These are phyloP conservation scores for Candida caryicola DNA, from an alignment of 805 yeast species.

Conservation along the genomic window DNA sequence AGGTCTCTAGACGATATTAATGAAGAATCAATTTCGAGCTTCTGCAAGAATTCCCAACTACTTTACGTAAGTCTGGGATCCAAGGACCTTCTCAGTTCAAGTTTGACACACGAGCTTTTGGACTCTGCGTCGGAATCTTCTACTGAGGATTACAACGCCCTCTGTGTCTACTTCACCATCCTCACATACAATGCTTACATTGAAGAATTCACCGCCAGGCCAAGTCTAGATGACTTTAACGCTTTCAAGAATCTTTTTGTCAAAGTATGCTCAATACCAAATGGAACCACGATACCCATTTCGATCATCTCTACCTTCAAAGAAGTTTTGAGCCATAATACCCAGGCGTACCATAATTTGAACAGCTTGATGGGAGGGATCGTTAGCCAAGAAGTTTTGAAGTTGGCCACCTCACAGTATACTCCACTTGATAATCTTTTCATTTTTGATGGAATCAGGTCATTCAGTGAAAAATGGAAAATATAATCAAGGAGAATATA, in stretches of 20 bases:
- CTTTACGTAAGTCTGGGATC: constrained; percentile 52
- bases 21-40: constrained; percentile 39
- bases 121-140: constrained; percentile 7
- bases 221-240: constrained; percentile 19
- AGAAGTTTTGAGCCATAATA: constrained; percentile 36
- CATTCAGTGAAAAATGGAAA: constrained; percentile 45
- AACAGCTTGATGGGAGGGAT: constrained; percentile 79
- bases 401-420: constrained; percentile 75
- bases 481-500: too few relatives aligned
- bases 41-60: constrained; percentile 61
- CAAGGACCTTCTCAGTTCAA: constrained; percentile 15
- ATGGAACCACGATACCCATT: constrained; percentile 10
- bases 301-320: constrained; percentile 18
- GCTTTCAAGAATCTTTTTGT: constrained; percentile 19
- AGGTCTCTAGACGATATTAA: constrained; percentile 27
- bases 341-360: constrained; percentile 53
- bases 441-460: constrained; percentile 68
- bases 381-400: constrained; percentile 79
- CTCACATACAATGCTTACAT: constrained; percentile 29
- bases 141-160: constrained; percentile 16
- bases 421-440: constrained; percentile 70
- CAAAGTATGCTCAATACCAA: constrained; percentile 12
- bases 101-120: constrained; percentile 14
- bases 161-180: constrained; percentile 44
- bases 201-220: constrained; percentile 14